A percentile compares a stretch with the other conserved stretches of the same genome.
These are phyloP conservation scores for Phytophthora capsici DNA, from an alignment of 352 stramenopile genomes.

Conservation along the genomic window DNA sequence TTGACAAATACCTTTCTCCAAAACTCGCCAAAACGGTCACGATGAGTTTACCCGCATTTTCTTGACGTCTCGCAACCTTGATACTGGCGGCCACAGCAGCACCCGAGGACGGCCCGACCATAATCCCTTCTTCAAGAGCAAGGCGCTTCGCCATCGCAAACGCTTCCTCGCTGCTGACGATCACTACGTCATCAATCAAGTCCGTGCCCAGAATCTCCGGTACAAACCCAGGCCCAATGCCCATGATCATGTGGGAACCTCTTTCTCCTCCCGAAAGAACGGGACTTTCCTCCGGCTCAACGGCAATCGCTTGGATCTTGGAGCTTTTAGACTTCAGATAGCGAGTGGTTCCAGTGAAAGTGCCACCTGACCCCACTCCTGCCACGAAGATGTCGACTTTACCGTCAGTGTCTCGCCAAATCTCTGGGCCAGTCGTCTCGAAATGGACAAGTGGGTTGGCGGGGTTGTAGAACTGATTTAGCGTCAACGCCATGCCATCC, in stretches of 20 bases:
- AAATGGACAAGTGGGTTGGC: constrained; percentile 28
- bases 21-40: constrained; percentile 91
- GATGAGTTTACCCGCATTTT: constrained; percentile 88
- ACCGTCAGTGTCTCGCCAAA: constrained; percentile 22
- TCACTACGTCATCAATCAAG: constrained; percentile 91
- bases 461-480: constrained; percentile 29
- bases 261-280: constrained; percentile 81
- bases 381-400: constrained; percentile 37
- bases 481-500: constrained; percentile 13
- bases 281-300: constrained; percentile 79
- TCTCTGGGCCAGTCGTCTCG: constrained; percentile 23
- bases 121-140: constrained; percentile 81
- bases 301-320: constrained; percentile 67
- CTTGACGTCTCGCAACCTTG: constrained; percentile 75
- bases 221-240: constrained; percentile 84
- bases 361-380: constrained; percentile 85
- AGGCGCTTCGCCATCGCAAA: constrained; percentile 88
- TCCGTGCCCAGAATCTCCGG: constrained; percentile 78
- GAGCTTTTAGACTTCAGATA: constrained; percentile 89
- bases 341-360: constrained; percentile 79
- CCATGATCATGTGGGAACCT: constrained; percentile 84
- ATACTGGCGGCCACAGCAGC: constrained; percentile 82
- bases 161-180: constrained; percentile 75
- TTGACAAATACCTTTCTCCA: constrained; percentile 87
- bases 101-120: constrained; percentile 85